Evolutionary conservation across 1,139 yeast genomes (phyloP).

Genomic region (Lodderomyces orthopsilosis): DNA sequence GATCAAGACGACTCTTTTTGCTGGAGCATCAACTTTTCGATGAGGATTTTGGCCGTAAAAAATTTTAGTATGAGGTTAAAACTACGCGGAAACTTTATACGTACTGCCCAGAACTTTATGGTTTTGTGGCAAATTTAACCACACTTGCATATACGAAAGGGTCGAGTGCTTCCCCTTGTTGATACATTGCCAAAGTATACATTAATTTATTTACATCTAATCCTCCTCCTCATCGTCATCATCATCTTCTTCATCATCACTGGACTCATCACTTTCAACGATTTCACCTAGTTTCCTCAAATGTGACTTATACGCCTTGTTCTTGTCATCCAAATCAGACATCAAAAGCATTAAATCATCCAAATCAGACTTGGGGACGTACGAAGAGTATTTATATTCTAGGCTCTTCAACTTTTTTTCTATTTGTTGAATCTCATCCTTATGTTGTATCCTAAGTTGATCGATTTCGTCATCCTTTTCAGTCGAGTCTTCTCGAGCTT

Average conservation of each 20-base stretch:
- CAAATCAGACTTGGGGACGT: slow-evolving; percentile 58
- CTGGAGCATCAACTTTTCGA: background rate
- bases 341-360: slow-evolving; percentile 77
- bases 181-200: background rate
- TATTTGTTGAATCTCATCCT: background rate
- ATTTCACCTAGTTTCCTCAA: slow-evolving; percentile 49
- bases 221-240: slow-evolving; percentile 25
- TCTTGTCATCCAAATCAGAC: slow-evolving; percentile 71
- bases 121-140: background rate
- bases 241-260: slow-evolving; percentile 36
- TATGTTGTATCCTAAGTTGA: background rate
- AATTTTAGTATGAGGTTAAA: background rate
- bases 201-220: background rate
- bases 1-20: background rate
- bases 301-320: slow-evolving; percentile 53
- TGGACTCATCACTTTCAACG: slow-evolving; percentile 46
- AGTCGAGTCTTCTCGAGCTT: slow-evolving; percentile 4
- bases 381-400: slow-evolving; percentile 17
- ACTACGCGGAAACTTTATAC: too few relatives aligned
- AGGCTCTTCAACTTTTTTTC: slow-evolving; percentile 14
- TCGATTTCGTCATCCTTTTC: slow-evolving; percentile 6
- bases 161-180: background rate
- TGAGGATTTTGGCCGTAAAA: background rate
- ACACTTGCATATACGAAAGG: background rate
- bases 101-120: background rate